Percentiles rank a stretch among this genome's conserved stretches.
phyloP scores from a whole-genome alignment of 257 asterid genomes.

The Solanum habrochaites region DNA sequence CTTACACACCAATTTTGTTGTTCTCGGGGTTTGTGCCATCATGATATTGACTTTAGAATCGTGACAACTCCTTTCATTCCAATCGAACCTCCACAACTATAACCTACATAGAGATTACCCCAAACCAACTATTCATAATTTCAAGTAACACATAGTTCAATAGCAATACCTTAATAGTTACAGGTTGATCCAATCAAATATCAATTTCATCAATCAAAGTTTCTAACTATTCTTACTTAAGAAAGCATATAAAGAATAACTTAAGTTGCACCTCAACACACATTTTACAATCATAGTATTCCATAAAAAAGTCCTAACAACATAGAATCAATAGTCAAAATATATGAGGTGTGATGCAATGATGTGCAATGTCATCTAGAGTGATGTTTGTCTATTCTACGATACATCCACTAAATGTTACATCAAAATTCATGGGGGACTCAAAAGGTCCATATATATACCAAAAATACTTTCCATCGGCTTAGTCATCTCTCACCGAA shows the following conservation, averaged over 20 bases:
- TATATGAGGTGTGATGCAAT: neutral
- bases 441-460: no score
- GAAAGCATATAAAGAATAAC: no score
- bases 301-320: neutral
- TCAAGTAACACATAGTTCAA: neutral
- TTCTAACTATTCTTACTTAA: neutral
- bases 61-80: neutral
- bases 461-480: no score
- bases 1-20: no score
- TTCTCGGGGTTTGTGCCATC: no score
- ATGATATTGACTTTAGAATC: no score
- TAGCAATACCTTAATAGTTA: neutral
- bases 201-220: no score
- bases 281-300: neutral
- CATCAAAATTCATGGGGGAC: no score
- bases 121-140: neutral
- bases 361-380: neutral
- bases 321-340: neutral
- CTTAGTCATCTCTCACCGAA: no score
- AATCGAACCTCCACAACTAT: neutral
- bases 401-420: neutral
- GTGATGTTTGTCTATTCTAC: no score
- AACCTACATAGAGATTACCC: neutral
- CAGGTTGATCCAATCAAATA: no score
- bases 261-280: neutral